Conservation (phyloP, 2,329 filamentous ascomycete genomes). For the Huntiella decipiens region DNA sequence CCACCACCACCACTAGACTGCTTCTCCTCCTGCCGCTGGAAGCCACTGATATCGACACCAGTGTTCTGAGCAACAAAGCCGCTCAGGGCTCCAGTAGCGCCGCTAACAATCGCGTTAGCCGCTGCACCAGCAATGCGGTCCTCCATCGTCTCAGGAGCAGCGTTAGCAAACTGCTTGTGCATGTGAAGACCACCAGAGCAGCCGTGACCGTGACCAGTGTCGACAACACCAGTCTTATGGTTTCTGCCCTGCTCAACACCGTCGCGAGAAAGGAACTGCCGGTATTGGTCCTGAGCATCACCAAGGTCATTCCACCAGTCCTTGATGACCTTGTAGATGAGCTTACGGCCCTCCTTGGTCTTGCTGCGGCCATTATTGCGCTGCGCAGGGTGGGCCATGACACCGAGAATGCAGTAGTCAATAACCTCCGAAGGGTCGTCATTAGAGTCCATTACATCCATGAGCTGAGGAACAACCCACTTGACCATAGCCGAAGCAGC, state of each 20-base stretch:
- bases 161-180: constrained; percentile 39
- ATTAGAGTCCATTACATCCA: constrained; percentile 64
- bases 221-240: constrained; percentile 69
- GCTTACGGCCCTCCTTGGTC: constrained; percentile 47
- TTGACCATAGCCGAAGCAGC: constrained; percentile 59
- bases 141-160: constrained; percentile 28
- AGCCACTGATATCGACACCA: constrained; percentile 22
- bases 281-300: constrained; percentile 44
- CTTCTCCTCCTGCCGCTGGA: constrained; percentile 18
- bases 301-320: constrained; percentile 63
- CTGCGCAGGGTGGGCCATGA: constrained; percentile 77
- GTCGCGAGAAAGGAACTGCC: constrained; percentile 54
- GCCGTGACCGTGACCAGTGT: constrained; percentile 71
- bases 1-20: constrained; percentile 43
- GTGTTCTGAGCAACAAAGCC: constrained; percentile 27
- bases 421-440: constrained; percentile 56
- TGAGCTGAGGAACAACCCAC: constrained; percentile 80
- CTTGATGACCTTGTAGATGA: constrained; percentile 65
- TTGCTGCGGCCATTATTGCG: constrained; percentile 51
- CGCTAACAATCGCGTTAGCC: constrained; percentile 36
- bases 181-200: constrained; percentile 63
- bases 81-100: constrained; percentile 34
- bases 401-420: constrained; percentile 58
- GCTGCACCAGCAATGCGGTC: constrained; percentile 37
- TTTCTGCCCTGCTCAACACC: constrained; percentile 64